Evolutionary conservation across 345 rosid species (phyloP).

Genomic region (Syzygium oleosum): DNA sequence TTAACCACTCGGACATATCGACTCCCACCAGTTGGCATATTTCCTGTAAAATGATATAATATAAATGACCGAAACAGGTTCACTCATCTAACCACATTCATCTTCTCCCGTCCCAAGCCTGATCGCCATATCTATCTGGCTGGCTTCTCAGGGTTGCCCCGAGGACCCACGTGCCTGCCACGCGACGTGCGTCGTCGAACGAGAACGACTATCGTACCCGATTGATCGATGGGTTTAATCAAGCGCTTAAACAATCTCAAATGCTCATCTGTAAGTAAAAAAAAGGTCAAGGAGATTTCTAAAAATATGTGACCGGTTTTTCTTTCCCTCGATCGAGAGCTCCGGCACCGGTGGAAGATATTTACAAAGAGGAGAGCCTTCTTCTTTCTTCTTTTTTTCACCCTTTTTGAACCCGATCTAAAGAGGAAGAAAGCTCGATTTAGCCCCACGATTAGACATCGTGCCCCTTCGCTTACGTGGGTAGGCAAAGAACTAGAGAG

Average conservation of each 20-base stretch:
- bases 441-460: not conserved
- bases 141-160: not conserved
- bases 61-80: not conserved
- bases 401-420: not conserved
- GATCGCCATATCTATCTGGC: not conserved
- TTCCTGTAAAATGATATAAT: fast-evolving
- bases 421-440: not conserved
- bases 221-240: not conserved
- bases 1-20: slow-evolving; percentile 97
- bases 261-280: too few species aligned
- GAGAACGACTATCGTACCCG: not conserved
- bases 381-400: not conserved
- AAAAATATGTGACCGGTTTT: not conserved
- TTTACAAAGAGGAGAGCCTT: not conserved
- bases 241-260: not conserved
- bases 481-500: not conserved
- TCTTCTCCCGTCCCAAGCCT: not conserved
- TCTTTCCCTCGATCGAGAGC: not conserved
- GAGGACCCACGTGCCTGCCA: not conserved
- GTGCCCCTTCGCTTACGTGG: not conserved
- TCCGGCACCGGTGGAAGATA: not conserved
- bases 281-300: not conserved
- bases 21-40: fast-evolving
- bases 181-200: fast-evolving
- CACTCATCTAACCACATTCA: not conserved